Conservation (phyloP, 164 flowering plant genomes). For the Houttuynia cordata region DNA sequence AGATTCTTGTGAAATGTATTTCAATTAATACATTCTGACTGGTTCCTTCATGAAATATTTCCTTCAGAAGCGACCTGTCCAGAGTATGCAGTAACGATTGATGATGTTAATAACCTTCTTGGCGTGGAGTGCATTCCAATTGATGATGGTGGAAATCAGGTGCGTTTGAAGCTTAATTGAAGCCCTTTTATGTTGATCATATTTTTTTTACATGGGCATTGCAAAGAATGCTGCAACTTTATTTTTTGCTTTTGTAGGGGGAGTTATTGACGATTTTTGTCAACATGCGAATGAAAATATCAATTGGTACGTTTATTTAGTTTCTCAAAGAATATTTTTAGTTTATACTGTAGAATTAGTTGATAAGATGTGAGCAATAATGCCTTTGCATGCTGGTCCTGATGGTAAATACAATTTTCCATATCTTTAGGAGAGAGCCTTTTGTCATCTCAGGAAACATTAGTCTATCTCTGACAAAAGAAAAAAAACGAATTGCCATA, state of each 20-base stretch:
- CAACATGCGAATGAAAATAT: constrained; percentile 78
- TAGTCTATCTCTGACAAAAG: no score
- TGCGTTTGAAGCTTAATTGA: constrained; percentile 12
- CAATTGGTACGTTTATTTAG: constrained; percentile 92
- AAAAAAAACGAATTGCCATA: no score
- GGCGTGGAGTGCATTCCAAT: constrained; percentile 96
- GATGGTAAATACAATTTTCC: no score
- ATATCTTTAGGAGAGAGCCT: no score
- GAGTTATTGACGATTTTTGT: constrained; percentile 79
- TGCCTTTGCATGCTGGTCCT: no score
- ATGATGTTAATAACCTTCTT: constrained; percentile 85
- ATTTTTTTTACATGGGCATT: background rate
- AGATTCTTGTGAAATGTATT: background rate
- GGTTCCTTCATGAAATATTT: constrained; percentile 1
- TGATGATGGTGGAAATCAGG: constrained; percentile 89
- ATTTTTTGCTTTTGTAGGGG: constrained; percentile 37
- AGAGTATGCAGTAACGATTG: constrained; percentile 89
- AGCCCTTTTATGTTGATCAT: no score
- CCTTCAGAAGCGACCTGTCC: constrained; percentile 90
- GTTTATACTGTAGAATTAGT: no score
- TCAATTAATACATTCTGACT: background rate
- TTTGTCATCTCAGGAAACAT: no score
- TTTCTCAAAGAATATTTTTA: no score
- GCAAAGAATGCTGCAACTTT: background rate
- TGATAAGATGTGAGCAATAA: no score